These are phyloP conservation scores for Periconia digitata DNA, from an alignment of 2,329 filamentous ascomycete genomes.

Conservation along the genomic window DNA sequence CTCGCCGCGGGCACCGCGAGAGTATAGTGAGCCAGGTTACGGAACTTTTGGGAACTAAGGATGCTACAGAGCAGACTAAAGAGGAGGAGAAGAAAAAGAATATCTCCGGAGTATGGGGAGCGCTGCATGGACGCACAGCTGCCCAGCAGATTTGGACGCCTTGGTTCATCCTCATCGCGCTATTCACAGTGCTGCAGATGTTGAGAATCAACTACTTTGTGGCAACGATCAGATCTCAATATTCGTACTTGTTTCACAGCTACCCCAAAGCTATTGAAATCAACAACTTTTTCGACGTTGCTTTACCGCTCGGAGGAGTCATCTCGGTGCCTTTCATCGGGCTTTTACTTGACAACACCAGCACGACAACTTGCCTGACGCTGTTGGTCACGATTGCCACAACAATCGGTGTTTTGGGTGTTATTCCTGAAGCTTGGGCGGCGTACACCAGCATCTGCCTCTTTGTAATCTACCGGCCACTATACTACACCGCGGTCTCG, in stretches of 20 bases:
- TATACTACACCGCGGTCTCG: constrained; percentile 89
- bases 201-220: constrained; percentile 93
- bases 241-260: constrained; percentile 71
- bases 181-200: constrained; percentile 70
- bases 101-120: constrained; percentile 80
- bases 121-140: constrained; percentile 73
- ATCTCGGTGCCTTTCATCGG: constrained; percentile 87
- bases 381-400: constrained; percentile 73
- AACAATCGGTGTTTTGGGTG: constrained; percentile 72
- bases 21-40: constrained; percentile 71
- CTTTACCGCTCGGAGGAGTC: constrained; percentile 79
- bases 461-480: constrained; percentile 82
- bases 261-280: constrained; percentile 64
- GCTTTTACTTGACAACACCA: constrained; percentile 72
- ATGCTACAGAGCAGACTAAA: constrained; percentile 64
- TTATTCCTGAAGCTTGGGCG: constrained; percentile 69
- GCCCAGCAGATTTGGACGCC: constrained; percentile 72
- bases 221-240: constrained; percentile 81
- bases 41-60: constrained; percentile 67
- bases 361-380: constrained; percentile 69
- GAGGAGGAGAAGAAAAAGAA: constrained; percentile 69
- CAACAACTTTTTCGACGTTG: constrained; percentile 85
- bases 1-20: constrained; percentile 62
- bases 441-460: constrained; percentile 76
- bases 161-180: constrained; percentile 82